A percentile compares a stretch with the other conserved stretches of the same genome.
phyloP scores from a whole-genome alignment of 768 basidiomycete genomes.

The Agrocybe chaxingu region DNA sequence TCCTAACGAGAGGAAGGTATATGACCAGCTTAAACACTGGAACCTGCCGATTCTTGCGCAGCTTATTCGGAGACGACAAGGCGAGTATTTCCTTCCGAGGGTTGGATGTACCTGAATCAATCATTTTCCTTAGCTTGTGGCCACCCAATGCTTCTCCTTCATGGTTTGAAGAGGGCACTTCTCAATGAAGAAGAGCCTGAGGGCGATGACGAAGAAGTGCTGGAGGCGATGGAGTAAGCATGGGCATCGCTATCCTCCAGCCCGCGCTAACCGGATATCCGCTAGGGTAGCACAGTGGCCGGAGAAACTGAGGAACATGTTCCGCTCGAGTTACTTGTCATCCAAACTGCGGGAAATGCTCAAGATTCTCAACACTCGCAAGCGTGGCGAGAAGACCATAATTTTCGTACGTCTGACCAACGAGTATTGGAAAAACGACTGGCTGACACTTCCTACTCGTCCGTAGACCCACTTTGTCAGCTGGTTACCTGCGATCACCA shows the following conservation, averaged over 20 bases:
- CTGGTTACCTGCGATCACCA: constrained; percentile 4
- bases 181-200: no score
- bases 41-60: constrained; percentile 1
- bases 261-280: no score
- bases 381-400: constrained; percentile 11
- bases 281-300: no score
- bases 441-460: not conserved
- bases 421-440: not conserved
- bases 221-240: no score
- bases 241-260: no score
- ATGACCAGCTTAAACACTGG: constrained; percentile 1
- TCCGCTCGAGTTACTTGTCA: constrained; percentile 1
- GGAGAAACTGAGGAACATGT: no score
- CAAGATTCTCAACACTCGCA: constrained; percentile 1
- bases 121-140: constrained; percentile 5
- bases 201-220: no score
- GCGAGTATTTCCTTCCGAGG: not conserved
- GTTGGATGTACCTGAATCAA: not conserved
- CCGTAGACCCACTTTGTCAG: constrained; percentile 12
- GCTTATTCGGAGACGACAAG: constrained; percentile 10
- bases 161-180: not conserved
- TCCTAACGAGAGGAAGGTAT: not conserved
- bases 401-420: constrained; percentile 12
- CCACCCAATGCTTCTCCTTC: constrained; percentile 4
- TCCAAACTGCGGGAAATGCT: constrained; percentile 9